Conservation (phyloP, 108 stramenopile species). For the Skeletonema menzelii region DNA sequence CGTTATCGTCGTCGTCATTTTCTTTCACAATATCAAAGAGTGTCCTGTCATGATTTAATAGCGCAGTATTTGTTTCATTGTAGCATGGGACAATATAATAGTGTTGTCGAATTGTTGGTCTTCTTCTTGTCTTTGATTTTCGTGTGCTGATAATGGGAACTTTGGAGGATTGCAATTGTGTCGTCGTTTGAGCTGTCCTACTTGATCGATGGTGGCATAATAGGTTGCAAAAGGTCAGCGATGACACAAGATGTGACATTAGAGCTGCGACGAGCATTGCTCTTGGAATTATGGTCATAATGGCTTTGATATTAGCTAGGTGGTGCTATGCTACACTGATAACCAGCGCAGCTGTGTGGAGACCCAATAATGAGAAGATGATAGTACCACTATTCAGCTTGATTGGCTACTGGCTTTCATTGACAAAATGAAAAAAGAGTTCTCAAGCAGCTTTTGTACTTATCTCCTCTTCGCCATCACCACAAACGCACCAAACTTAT, state of each 20-base stretch:
- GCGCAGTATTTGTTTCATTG: background rate
- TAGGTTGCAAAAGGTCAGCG: background rate
- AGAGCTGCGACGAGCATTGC: background rate
- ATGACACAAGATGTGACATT: background rate
- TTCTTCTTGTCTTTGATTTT: background rate
- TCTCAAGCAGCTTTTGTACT: no score
- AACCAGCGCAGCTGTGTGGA: no score
- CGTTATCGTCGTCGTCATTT: background rate
- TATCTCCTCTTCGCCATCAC: background rate
- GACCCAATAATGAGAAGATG: no score
- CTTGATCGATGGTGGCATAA: background rate
- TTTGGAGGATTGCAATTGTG: background rate
- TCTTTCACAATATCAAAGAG: background rate
- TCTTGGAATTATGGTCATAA: background rate
- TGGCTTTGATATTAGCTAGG: background rate
- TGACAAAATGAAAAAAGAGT: no score
- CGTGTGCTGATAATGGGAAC: background rate
- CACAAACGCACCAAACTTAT: background rate
- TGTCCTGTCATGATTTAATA: background rate
- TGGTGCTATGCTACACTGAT: background rate
- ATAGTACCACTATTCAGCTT: no score
- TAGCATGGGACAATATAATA: background rate
- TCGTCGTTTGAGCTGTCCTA: background rate
- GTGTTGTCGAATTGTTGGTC: background rate
- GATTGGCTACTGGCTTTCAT: no score